phyloP scores from a whole-genome alignment of 2,329 filamentous ascomycete species.

The Ophiocordyceps camponoti-saundersi region DNA sequence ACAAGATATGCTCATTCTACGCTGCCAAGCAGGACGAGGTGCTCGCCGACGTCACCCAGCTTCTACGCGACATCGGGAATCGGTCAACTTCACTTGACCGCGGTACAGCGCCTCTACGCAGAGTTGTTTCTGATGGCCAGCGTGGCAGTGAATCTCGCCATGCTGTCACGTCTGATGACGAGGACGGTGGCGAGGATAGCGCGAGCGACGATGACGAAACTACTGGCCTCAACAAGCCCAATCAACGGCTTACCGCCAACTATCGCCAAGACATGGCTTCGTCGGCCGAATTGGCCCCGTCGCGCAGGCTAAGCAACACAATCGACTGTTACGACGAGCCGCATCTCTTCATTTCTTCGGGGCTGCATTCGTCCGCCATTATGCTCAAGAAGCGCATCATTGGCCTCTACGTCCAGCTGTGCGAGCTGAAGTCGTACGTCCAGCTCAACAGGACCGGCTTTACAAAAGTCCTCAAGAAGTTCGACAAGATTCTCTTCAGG shows the following conservation, averaged over 20 bases:
- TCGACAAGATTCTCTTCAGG: conserved; percentile 85
- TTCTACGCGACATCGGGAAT: conserved; percentile 61
- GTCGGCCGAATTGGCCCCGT: conserved; percentile 41
- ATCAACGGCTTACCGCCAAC: conserved; percentile 20
- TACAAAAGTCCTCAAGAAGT: conserved; percentile 92
- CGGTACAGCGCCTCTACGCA: conserved; percentile 17
- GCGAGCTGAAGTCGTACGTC: conserved; percentile 88
- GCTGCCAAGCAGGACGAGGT: conserved; percentile 78
- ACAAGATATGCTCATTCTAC: conserved; percentile 90
- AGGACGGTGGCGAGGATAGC: conserved; percentile 32
- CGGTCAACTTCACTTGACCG: conserved; percentile 32
- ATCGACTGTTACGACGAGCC: conserved; percentile 71
- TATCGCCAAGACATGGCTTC: conserved; percentile 38
- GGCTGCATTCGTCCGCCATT: conserved; percentile 49
- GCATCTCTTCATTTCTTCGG: conserved; percentile 45
- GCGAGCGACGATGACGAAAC: conserved; percentile 48
- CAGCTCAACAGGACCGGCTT: conserved; percentile 96
- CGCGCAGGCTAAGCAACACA: conserved; percentile 46
- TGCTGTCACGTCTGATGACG: conserved; percentile 26
- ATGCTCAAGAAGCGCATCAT: conserved; percentile 87
- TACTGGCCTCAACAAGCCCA: conserved; percentile 31
- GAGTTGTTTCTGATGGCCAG: conserved; percentile 12
- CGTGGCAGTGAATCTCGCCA: conserved; percentile 3
- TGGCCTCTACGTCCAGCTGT: conserved; percentile 76
- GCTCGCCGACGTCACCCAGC: conserved; percentile 57